Base-by-base conservation (phyloP, 2,329 filamentous ascomycete genomes). In the Tothia fuscella region DNA sequence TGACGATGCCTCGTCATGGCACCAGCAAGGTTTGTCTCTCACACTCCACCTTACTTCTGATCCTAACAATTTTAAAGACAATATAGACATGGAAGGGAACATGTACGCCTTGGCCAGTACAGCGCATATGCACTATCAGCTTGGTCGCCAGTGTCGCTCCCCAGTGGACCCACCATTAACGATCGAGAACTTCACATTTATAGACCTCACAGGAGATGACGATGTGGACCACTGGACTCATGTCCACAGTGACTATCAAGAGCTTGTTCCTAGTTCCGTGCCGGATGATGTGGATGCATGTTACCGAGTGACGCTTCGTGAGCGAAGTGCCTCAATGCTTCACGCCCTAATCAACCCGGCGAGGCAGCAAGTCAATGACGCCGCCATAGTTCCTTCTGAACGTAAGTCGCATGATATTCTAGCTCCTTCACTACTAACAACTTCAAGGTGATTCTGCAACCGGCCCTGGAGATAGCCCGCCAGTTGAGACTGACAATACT, bases 51-150 rank as follows among this genome's bases (percentile, higher is more conserved):
- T 34, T 34, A 34, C 31, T 34, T 34, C 31, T 34, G 17, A 34
- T 34, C 31, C 31, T 34, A 34, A 34, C 31, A 34, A 34, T 34
- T 34, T 34, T 34, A 34, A 34, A 34, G 31, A 34, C 31, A 34
- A 9, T 34, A 34, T 34, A 16, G 31, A 34, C 31, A 34, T 34
- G 31, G 31, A 34, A 34, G 31, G 17, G 31, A 34, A 16, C 31
- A 34, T 34, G 31, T 34, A 34, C 31, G 31, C 31, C 31, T 34
- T 34, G 31, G 31, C 31, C 31, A 34, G 31, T 34, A 34, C 31
- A 34, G 31, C 31, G 31, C 31, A 34, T 34, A 34, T 34, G 31
- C 31, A 34, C 31, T 34, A 34, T 34, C 31, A 34, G 31, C 31
- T 34, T 34, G 31, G 31, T 34, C 31, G 31, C 31, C 31, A 34